Evolutionary conservation across 2,329 filamentous ascomycete species (phyloP).

Genomic region (Diaporthe amygdali): DNA sequence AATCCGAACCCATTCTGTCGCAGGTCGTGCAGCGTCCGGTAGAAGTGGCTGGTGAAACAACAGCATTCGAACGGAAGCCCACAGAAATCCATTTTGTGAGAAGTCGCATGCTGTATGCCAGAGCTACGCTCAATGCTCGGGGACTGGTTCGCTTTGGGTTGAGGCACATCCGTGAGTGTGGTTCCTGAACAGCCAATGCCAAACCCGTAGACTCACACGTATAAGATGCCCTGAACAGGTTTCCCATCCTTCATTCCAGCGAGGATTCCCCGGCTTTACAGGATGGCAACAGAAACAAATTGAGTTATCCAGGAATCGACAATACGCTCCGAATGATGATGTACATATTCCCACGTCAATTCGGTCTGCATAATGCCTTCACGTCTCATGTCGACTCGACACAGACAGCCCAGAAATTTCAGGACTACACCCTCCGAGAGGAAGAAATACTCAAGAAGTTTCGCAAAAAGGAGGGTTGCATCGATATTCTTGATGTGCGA

Average conservation of each 20-base stretch:
- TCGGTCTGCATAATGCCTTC: slow-evolving; percentile 91
- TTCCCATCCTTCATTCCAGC: slow-evolving; percentile 41
- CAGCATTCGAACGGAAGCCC: slow-evolving; percentile 37
- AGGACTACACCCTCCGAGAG: slow-evolving; percentile 86
- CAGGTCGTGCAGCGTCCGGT: background rate
- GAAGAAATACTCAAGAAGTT: slow-evolving; percentile 69
- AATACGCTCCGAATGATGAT: slow-evolving; percentile 79
- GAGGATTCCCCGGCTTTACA: slow-evolving; percentile 8
- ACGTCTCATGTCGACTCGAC: slow-evolving; percentile 68
- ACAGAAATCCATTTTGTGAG: slow-evolving; percentile 77
- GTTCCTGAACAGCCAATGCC: background rate
- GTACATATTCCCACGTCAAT: slow-evolving; percentile 93
- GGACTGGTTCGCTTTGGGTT: slow-evolving; percentile 76
- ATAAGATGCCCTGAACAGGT: slow-evolving; percentile 82
- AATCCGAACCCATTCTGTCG: slow-evolving; percentile 2
- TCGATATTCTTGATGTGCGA: slow-evolving; percentile 35
- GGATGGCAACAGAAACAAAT: background rate
- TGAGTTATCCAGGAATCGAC: slow-evolving; percentile 40
- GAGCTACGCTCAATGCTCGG: slow-evolving; percentile 71
- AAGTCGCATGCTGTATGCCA: slow-evolving; percentile 85
- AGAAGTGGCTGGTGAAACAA: slow-evolving; percentile 6
- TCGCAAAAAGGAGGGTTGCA: slow-evolving; percentile 29
- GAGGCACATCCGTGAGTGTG: slow-evolving; percentile 76
- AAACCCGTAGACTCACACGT: background rate
- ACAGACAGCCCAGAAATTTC: slow-evolving; percentile 75